phyloP scores from a whole-genome alignment of 2,329 filamentous ascomycete species.

The Cladosporium sphaerospermum region DNA sequence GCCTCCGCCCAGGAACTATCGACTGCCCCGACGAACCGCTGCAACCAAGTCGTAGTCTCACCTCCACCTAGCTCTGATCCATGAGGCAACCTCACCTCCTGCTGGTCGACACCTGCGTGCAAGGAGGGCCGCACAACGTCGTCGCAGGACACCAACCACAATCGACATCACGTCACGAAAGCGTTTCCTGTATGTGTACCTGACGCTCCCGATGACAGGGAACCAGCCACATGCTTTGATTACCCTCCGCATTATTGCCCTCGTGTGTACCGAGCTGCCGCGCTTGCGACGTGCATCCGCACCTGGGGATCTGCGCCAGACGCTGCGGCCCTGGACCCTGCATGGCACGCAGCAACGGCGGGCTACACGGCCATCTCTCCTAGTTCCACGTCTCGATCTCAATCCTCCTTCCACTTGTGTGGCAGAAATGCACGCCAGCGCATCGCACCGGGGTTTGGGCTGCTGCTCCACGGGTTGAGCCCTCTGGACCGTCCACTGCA shows the following conservation, averaged over 20 bases:
- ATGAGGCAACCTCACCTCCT: slow-evolving; percentile 12
- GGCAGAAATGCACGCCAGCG: slow-evolving; percentile 81
- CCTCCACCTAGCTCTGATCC: slow-evolving; percentile 14
- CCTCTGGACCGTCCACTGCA: slow-evolving; percentile 18
- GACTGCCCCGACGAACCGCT: slow-evolving; percentile 12
- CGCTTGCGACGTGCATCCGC: slow-evolving; percentile 18
- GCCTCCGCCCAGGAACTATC: slow-evolving; percentile 14
- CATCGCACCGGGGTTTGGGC: slow-evolving; percentile 59
- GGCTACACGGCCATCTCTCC: slow-evolving; percentile 8
- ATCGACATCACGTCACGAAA: slow-evolving; percentile 19
- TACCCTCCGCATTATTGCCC: slow-evolving; percentile 6
- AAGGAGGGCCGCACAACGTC: slow-evolving; percentile 26
- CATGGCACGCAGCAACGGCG: slow-evolving; percentile 22
- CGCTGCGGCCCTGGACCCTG: slow-evolving; percentile 21
- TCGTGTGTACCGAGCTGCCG: slow-evolving; percentile 10
- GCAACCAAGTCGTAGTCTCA: slow-evolving; percentile 12
- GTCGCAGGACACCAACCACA: slow-evolving; percentile 5
- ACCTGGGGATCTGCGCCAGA: slow-evolving; percentile 27
- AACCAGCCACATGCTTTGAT: slow-evolving; percentile 12
- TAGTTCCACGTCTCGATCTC: slow-evolving; percentile 28
- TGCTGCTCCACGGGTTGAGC: slow-evolving; percentile 20
- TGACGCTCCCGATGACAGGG: slow-evolving; percentile 12
- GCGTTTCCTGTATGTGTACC: slow-evolving; percentile 18
- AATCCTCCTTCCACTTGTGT: slow-evolving; percentile 50
- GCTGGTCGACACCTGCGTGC: slow-evolving; percentile 14